Evolutionary conservation across 2,329 filamentous ascomycete species (phyloP), one percentile per base, ranked within the genome.

Genomic region (Sodiomyces alkalinus): DNA sequence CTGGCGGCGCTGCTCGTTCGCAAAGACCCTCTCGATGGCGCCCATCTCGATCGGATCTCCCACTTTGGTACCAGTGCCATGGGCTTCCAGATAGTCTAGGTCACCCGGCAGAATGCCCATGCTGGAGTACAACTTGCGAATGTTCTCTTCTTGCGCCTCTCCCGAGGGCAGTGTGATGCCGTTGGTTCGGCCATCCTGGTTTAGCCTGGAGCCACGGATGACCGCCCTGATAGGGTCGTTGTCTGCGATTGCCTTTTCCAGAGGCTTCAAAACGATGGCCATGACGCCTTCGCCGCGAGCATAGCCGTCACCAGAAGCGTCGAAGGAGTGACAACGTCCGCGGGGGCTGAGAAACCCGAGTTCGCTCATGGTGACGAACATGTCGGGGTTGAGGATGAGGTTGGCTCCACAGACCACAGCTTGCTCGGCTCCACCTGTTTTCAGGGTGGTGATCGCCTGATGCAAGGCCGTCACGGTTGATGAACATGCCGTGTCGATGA

Each of bases 51-150:
- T 40, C 0, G 23, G 64, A 34, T 73, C 68, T 2, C 68, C 68
- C 2, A 60, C 58, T 21, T 52, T 52, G 12, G 68, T 73, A 5
- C 65, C 66, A 0, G 67, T 70, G 7, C 65, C 66, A 6, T 67
- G 62, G 6, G 54, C 53, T 35, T n/a, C n/a, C n/a, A n/a, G n/a
- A n/a, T n/a, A n/a, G 15, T 2, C 39, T 11, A 55, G 37, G 7
- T 17, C 17, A 5, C 43, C 42, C 16, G 16, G 11, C 7, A 2
- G 39, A 11, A 55, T 37, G 7, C 41, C 40, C 2, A 40, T 42
- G 6, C 37, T 33, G 0, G 33, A 20, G 34, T 62, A 62, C 0
- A 49, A 47, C 2, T 46, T 41, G 21, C 49, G 40, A 12, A 60
- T 61, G 3, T 58, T 40, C 3, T 36, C 36, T 20, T 44, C 47